Base-by-base conservation (phyloP, 331 rosid genomes). In the Acacia pycnantha region DNA sequence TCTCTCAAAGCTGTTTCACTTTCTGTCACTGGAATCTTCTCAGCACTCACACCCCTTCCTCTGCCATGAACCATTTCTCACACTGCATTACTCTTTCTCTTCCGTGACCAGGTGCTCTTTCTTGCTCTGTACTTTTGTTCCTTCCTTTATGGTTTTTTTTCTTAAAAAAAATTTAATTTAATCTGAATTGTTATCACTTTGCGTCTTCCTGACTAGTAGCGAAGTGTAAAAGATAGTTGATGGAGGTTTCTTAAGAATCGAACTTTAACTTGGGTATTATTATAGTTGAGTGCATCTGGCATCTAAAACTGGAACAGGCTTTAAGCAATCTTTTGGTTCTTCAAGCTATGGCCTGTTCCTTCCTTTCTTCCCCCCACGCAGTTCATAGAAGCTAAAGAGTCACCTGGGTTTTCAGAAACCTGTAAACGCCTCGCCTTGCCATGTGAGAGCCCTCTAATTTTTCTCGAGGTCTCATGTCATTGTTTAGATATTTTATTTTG, bases 41-140 rank as follows among this genome's bases (percentile, higher is more conserved):
- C 70, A 65, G 43, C 2, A 29, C 21, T 16, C 50, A 54, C 29
- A 58, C 62, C 73, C 3, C 78, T 74, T 14, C 12, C 33, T 53
- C 58, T 50, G 76, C 86, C 33, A 83, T 81, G 89, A 73, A 73
- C 37, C 74, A 16, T 82, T 87, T 85, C 87, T 85, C 73, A 58
- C 83, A 79, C 89, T 83, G 86, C 91, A 79, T 85, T 90, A 83
- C 76, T 79, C 72, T 83, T 71, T 79, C 82, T 85, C 82, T 75
- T 47, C 85, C 85, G 85, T 84, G 69, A 87, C 80, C 91, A 88
- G 93, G 96, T 91, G 26, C 81, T 68, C 66, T 79, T 69, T 87
- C 74, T 83, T 46, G 77, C 62, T 84, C 78, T 35, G 29, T 44
- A 53, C 85, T 54, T 71, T 70, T 76, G 5, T 56, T 67, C 61